These are phyloP conservation scores for Xylaria castorea DNA, from an alignment of 495 filamentous ascomycete species.

Conservation along the genomic window DNA sequence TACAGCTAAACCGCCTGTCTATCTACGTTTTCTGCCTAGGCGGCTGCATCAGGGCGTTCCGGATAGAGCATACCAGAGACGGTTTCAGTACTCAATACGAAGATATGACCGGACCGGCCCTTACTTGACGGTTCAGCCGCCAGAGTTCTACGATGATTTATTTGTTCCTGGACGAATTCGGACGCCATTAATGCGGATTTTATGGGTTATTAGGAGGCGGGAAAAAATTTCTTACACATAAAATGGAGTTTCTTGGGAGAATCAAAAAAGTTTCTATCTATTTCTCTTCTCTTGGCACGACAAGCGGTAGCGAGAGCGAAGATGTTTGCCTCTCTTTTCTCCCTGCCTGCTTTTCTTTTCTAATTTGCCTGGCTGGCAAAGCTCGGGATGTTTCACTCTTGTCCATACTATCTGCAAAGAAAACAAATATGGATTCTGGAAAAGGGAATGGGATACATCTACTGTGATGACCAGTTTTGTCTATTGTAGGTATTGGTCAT, in stretches of 20 bases:
- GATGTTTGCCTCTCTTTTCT: not conserved
- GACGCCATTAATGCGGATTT: constrained; percentile 11
- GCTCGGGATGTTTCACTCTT: not conserved
- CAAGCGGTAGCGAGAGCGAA: constrained; percentile 20
- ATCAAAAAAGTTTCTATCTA: constrained; percentile 5
- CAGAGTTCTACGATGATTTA: constrained; percentile 15
- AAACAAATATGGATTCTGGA: not conserved
- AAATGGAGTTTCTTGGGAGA: constrained; percentile 18
- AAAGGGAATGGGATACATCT: not conserved
- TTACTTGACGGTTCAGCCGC: not conserved
- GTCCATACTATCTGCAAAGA: not conserved
- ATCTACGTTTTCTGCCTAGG: constrained; percentile 24
- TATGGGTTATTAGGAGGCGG: constrained; percentile 8
- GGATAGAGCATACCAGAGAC: constrained; percentile 25
- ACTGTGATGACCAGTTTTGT: not conserved
- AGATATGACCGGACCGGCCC: constrained; percentile 10
- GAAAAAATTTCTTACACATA: not conserved
- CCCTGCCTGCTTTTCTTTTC: not conserved
- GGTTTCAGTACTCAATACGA: constrained; percentile 22
- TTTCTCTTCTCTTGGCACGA: constrained; percentile 10
- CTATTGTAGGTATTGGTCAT: constrained; percentile 5
- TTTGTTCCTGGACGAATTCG: constrained; percentile 23
- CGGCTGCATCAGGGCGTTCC: constrained; percentile 25
- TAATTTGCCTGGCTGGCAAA: not conserved
- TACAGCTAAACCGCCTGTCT: constrained; percentile 15